Conservation (phyloP, 305 asterid species). For the Euphrasia arctica region DNA sequence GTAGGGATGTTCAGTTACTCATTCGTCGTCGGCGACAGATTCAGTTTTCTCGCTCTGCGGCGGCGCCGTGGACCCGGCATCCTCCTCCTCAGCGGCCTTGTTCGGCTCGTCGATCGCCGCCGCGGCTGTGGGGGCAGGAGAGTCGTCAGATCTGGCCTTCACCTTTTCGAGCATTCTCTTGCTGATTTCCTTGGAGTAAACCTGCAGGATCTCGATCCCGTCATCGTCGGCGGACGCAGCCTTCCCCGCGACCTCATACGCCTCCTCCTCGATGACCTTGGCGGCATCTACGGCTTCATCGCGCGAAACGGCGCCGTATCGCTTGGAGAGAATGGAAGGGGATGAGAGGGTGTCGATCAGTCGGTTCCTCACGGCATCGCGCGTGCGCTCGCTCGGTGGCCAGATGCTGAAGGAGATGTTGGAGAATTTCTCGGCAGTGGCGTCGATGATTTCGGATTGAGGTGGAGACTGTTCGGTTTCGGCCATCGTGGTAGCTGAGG, state of each 20-base stretch:
- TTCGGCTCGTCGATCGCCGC: constrained; percentile 17
- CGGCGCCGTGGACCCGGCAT: constrained; percentile 50
- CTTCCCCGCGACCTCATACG: constrained; percentile 46
- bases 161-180: constrained; percentile 71
- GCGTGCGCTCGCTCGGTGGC: constrained; percentile 86
- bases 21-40: constrained; percentile 47
- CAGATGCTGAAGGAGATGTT: constrained; percentile 65
- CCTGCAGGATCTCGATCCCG: constrained; percentile 78
- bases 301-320: constrained; percentile 63
- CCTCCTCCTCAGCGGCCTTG: constrained; percentile 42
- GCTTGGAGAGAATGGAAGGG: constrained; percentile 71
- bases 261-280: constrained; percentile 63
- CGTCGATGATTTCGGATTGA: constrained; percentile 6
- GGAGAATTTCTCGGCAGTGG: constrained; percentile 28
- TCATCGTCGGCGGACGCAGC: constrained; percentile 46
- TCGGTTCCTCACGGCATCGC: constrained; percentile 72
- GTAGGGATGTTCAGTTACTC: constrained; percentile 21
- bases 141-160: constrained; percentile 68
- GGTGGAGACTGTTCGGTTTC: constrained; percentile 41
- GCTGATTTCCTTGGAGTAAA: constrained; percentile 85
- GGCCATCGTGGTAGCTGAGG: constrained; percentile 39
- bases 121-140: constrained; percentile 19
- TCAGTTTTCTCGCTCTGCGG: constrained; percentile 62
- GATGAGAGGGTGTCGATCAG: constrained; percentile 67
- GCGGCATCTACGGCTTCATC: constrained; percentile 64